Percentiles rank a stretch among this genome's conserved stretches.
phyloP scores from a whole-genome alignment of 208 protist species.

The Acanthamoeba culbertsoni region DNA sequence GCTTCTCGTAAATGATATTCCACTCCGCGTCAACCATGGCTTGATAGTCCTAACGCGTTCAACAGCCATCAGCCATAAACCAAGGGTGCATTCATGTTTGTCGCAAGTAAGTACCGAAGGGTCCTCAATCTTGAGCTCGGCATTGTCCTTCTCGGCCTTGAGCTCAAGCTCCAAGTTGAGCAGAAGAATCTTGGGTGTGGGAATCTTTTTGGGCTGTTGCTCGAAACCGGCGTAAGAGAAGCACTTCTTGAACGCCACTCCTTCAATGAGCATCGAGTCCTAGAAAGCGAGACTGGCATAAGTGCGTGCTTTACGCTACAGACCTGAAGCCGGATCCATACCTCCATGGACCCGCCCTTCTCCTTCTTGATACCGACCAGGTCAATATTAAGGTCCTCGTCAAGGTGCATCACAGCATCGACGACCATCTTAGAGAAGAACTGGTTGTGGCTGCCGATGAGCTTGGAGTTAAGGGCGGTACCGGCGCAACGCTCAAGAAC shows the following conservation, averaged over 20 bases:
- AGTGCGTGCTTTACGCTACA: background rate
- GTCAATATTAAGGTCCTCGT: constrained; percentile 96
- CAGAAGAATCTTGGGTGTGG: constrained; percentile 97
- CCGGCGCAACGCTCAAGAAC: constrained; percentile 94
- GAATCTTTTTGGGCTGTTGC: constrained; percentile 98
- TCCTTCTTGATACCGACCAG: constrained; percentile 99
- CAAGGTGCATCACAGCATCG: constrained; percentile 95
- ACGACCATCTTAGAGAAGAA: constrained; percentile 99
- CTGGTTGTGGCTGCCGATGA: constrained; percentile 94
- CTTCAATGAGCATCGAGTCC: constrained; percentile 98
- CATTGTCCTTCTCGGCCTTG: constrained; percentile 99
- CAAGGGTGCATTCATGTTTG: background rate
- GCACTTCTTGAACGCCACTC: constrained; percentile 99
- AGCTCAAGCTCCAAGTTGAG: constrained; percentile 99
- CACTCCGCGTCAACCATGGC: constrained; percentile 99
- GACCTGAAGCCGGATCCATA: background rate
- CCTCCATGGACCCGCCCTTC: constrained; percentile 96
- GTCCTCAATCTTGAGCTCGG: constrained; percentile 98
- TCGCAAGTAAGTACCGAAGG: no score
- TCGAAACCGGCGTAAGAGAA: constrained; percentile 99
- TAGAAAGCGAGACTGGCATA: constrained; percentile 62
- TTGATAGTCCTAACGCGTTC: constrained; percentile 96
- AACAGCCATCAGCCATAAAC: no score
- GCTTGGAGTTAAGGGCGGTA: constrained; percentile 99
- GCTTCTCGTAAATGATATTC: constrained; percentile 99